These are phyloP conservation scores for Auricularia sp. DNA, from an alignment of 768 basidiomycete species.

Conservation along the genomic window DNA sequence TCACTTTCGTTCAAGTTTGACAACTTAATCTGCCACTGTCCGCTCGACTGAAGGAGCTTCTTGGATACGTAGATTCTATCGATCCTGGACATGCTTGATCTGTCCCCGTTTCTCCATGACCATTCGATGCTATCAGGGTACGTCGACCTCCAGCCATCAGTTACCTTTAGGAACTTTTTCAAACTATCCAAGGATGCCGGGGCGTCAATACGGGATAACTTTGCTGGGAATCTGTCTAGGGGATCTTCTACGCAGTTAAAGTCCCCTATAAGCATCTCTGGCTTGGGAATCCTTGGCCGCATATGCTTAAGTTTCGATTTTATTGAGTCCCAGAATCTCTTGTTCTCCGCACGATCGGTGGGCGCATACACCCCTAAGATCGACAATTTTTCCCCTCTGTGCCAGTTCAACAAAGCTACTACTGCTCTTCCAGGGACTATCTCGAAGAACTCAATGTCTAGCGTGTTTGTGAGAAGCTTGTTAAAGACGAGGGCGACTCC, in stretches of 20 bases:
- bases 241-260: constrained; percentile 14
- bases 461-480: neutral
- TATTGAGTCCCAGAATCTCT: neutral
- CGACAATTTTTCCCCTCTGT: neutral
- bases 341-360: neutral
- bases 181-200: neutral
- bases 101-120: neutral
- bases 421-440: neutral
- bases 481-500: neutral
- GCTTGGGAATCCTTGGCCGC: constrained; percentile 4
- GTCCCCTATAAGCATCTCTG: constrained; percentile 12
- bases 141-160: neutral
- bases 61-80: neutral
- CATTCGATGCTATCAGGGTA: neutral
- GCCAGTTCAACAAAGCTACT: neutral
- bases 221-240: constrained; percentile 11
- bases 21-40: neutral
- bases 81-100: neutral
- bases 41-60: neutral
- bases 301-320: neutral
- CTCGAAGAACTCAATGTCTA: neutral
- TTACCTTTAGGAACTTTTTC: neutral
- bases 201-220: neutral
- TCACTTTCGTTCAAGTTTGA: neutral
- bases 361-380: neutral